phyloP scores from a whole-genome alignment of 371 early-diverging fungal genomes.

The Rhizopus sp. region DNA sequence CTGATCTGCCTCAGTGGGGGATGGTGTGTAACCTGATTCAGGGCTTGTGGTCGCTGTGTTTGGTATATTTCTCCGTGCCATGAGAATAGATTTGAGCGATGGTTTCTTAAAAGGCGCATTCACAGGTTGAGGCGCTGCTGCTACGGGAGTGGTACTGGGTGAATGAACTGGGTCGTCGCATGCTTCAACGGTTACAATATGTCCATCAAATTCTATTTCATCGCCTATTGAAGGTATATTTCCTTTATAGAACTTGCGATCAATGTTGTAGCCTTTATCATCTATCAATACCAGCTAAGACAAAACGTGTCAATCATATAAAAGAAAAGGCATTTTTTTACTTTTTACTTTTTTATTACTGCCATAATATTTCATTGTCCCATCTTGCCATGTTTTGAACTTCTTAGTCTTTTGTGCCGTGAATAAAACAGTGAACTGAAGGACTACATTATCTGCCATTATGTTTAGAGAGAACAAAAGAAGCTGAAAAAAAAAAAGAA shows the following conservation, averaged over 20 bases:
- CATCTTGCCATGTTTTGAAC: slow-evolving; percentile 68
- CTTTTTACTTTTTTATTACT: slow-evolving; percentile 44
- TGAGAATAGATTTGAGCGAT: too few relatives aligned
- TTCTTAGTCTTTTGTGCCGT: slow-evolving; percentile 65
- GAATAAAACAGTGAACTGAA: slow-evolving; percentile 43
- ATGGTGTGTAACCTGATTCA: neutral
- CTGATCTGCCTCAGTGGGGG: neutral
- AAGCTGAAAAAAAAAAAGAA: neutral
- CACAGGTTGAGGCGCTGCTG: neutral
- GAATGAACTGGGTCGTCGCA: slow-evolving; percentile 2
- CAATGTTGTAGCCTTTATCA: slow-evolving; percentile 52
- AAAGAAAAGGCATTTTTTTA: neutral
- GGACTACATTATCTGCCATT: slow-evolving; percentile 35
- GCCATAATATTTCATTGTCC: slow-evolving; percentile 45
- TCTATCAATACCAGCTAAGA: slow-evolving; percentile 44
- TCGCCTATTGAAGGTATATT: slow-evolving; percentile 46
- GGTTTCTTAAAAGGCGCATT: too few relatives aligned
- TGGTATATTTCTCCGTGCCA: too few relatives aligned
- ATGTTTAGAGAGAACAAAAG: neutral
- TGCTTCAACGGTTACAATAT: slow-evolving; percentile 56
- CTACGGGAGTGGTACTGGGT: neutral
- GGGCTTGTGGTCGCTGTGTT: neutral
- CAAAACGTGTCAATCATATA: neutral
- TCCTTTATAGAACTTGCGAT: slow-evolving; percentile 53
- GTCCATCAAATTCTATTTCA: slow-evolving; percentile 65